Percentiles rank a stretch among this genome's conserved stretches.
Evolutionary conservation across 495 filamentous ascomycete genomes (phyloP).

Genomic region (Talaromyces wortmannii): DNA sequence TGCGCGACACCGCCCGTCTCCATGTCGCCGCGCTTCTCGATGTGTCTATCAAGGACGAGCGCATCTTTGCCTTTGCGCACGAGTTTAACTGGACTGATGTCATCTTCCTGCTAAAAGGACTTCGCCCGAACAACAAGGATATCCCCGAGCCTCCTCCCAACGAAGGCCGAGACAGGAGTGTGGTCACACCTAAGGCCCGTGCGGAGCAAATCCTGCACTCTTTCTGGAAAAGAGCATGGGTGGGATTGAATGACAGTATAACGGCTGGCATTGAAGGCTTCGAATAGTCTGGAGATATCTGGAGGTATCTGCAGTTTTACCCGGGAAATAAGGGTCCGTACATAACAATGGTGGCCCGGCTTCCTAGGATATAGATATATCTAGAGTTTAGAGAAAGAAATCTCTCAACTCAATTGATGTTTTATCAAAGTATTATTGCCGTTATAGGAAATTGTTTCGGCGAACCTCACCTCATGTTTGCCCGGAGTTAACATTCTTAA

Average conservation of each 20-base stretch:
- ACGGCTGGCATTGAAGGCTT: neutral
- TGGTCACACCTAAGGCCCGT: constrained; percentile 2
- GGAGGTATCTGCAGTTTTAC: neutral
- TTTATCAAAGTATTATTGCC: no score
- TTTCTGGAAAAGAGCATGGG: neutral
- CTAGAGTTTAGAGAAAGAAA: no score
- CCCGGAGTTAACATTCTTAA: no score
- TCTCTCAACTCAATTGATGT: no score
- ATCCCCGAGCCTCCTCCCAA: constrained; percentile 6
- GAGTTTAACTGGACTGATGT: constrained; percentile 11
- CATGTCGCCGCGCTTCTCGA: constrained; percentile 41
- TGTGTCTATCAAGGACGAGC: constrained; percentile 27
- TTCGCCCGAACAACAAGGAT: constrained; percentile 10
- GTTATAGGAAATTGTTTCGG: no score
- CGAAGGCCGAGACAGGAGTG: constrained; percentile 4
- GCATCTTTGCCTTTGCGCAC: constrained; percentile 28
- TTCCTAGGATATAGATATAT: no score
- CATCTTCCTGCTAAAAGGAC: constrained; percentile 6
- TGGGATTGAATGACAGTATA: neutral
- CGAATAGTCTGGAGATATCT: neutral
- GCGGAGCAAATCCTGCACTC: constrained; percentile 8
- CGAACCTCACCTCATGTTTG: no score
- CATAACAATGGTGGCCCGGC: neutral
- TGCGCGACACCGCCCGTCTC: constrained; percentile 40
- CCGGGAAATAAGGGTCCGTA: neutral